Base-by-base conservation (phyloP, 352 stramenopile species). In the Blastocystis sp. region DNA sequence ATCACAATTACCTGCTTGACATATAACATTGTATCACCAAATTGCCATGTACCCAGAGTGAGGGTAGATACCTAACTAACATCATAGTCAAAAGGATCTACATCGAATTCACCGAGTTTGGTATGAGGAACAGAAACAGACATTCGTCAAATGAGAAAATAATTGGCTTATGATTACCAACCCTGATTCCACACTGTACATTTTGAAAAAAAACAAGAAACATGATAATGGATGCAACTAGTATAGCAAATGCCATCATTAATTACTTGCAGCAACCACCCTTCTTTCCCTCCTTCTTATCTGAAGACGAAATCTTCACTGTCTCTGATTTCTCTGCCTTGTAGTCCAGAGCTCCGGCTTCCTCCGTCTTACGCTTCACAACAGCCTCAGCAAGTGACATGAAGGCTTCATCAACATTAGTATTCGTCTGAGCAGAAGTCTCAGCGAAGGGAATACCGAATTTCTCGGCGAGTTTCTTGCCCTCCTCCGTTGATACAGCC, bases 341-440 rank as follows among this genome's bases (percentile, higher is more conserved):
- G 53, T 84, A 84, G n/a, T 84, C 73, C 11, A 84, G 73, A 30
- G 73, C 44, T 35, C 73, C 73, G 33, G 73, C 73, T 27, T 84
- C 73, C 5, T 84, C 73, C 13, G 58, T 84, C 73, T 84, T 84
- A 24, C 73, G 73, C 73, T 84, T 84, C 51, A 84, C 73, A 30
- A 84, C 73, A 30, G 73, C 73, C 73, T 84, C 73, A 17, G 88
- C 68, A 22, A 91, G 54, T 1, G 44, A 58, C 54, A 91, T 89
- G 88, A 92, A 92, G n/a, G 89, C 91, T 79, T 92, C 90, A 81
- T 97, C 95, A 73, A 98, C 95, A 87, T 98, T 98, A 90, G 96
- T 96, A 92, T 97, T 96, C 92, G 97, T 96, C 92, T 97, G 97
- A 44, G 95, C 95, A 90, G 93, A 96, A 57, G 94, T 97, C 91